A percentile compares a stretch with the other conserved stretches of the same genome.
Conservation (phyloP, 1,139 yeast genomes). For the Pichia sp. region DNA sequence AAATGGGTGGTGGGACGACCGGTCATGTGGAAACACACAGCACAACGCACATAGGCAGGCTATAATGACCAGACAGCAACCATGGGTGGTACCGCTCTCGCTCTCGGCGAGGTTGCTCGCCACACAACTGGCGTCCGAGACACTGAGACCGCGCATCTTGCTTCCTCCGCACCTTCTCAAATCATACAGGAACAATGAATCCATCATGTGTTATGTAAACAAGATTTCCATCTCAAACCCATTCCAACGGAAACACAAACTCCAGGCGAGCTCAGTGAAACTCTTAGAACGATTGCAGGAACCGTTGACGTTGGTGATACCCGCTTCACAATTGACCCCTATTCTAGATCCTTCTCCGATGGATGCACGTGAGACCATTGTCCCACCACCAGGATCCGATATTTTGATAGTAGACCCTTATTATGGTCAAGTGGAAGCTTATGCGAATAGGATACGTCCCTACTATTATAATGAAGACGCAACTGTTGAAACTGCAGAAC, state of each 20-base stretch:
- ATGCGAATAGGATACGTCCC: conserved; percentile 11
- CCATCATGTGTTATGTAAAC: conserved; percentile 22
- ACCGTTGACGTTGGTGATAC: conserved; percentile 6
- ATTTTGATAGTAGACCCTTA: conserved; percentile 44
- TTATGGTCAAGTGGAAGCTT: conserved; percentile 36
- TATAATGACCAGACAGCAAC: too few relatives aligned
- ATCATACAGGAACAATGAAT: conserved; percentile 15
- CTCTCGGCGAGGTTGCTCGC: conserved; percentile 10
- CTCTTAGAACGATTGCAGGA: conserved; percentile 2
- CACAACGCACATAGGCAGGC: too few relatives aligned
- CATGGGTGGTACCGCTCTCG: conserved; percentile 9
- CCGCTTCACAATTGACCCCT: conserved; percentile 8
- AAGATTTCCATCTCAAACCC: conserved; percentile 18
- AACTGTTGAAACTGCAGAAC: conserved; percentile 1
- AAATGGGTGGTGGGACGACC: too few relatives aligned
- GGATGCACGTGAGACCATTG: neutral
- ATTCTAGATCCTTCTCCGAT: conserved; percentile 3
- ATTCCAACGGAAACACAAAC: conserved; percentile 5
- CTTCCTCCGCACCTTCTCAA: conserved; percentile 12
- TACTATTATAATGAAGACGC: neutral
- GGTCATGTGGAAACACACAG: too few relatives aligned
- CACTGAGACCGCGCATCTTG: conserved; percentile 6
- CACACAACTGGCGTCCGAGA: conserved; percentile 7
- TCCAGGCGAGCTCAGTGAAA: conserved; percentile 3
- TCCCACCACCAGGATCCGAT: conserved; percentile 29